Conservation (phyloP, 176 grass and related monocot genomes). For the Typha latifolia region DNA sequence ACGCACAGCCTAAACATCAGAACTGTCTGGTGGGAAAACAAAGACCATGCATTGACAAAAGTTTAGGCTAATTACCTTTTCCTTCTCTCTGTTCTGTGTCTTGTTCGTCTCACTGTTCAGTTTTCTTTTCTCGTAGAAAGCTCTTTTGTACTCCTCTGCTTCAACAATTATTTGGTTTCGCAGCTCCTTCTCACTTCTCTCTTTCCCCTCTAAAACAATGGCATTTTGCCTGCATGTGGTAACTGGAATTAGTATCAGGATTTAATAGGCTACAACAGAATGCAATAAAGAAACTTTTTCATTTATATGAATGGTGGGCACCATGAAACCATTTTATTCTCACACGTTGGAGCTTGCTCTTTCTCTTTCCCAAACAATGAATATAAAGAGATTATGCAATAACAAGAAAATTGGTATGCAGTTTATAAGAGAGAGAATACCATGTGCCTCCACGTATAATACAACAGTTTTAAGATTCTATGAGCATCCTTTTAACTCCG, state of each 20-base stretch:
- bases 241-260: neutral
- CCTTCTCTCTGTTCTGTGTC: constrained; percentile 74
- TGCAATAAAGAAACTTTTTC: neutral
- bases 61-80: constrained; percentile 41
- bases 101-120: constrained; percentile 46
- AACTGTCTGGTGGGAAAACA: neutral
- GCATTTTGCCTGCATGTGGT: constrained; percentile 64
- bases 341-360: neutral
- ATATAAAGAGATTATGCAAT: too few relatives aligned
- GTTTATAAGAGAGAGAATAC: too few relatives aligned
- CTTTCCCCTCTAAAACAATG: constrained; percentile 70
- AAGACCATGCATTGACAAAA: neutral
- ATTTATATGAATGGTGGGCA: neutral
- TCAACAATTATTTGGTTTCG: constrained; percentile 63
- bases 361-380: neutral
- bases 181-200: constrained; percentile 68
- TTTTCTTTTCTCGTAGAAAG: constrained; percentile 80
- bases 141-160: constrained; percentile 81
- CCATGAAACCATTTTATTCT: neutral
- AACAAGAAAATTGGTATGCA: too few relatives aligned
- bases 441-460: neutral
- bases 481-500: neutral
- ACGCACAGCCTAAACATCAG: neutral
- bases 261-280: neutral
- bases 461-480: neutral